A percentile compares a stretch with the other conserved stretches of the same genome.
phyloP scores from a whole-genome alignment of 805 yeast genomes.

The Candida railenensis region DNA sequence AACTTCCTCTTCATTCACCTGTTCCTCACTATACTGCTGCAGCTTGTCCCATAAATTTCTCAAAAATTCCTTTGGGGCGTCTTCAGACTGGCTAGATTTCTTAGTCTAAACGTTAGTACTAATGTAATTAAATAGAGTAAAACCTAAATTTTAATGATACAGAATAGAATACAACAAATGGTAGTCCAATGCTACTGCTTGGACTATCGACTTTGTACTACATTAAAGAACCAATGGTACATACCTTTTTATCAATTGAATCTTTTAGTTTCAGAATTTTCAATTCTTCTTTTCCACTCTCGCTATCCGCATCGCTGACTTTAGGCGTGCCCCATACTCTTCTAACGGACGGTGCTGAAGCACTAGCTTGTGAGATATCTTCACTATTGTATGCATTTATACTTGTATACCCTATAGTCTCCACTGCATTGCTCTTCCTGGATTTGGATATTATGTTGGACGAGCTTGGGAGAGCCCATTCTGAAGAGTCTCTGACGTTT shows the following conservation, averaged over 20 bases:
- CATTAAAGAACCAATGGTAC: background rate
- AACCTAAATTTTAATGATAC: too few relatives aligned
- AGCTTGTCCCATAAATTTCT: conserved; percentile 11
- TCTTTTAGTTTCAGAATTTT: conserved; percentile 8
- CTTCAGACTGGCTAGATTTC: background rate
- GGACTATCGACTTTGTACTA: background rate
- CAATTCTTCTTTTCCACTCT: conserved; percentile 5
- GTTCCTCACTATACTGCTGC: conserved; percentile 5
- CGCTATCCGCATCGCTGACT: conserved; percentile 4
- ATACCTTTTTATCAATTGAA: conserved; percentile 3
- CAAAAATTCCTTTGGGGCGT: conserved; percentile 9
- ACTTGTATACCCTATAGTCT: conserved; percentile 41
- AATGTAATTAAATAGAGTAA: background rate
- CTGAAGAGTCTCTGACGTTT: conserved; percentile 49
- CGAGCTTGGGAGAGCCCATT: conserved; percentile 47
- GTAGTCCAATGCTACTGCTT: too few relatives aligned
- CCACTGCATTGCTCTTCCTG: conserved; percentile 21
- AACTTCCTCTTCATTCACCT: conserved; percentile 3
- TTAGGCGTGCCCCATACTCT: conserved; percentile 17
- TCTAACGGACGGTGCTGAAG: conserved; percentile 6
- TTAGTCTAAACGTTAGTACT: background rate
- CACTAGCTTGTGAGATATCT: background rate
- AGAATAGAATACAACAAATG: too few relatives aligned
- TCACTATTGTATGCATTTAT: conserved; percentile 20
- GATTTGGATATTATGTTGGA: conserved; percentile 23